Conservation (phyloP, 2,329 filamentous ascomycete genomes). For the Aspergillus sp. region DNA sequence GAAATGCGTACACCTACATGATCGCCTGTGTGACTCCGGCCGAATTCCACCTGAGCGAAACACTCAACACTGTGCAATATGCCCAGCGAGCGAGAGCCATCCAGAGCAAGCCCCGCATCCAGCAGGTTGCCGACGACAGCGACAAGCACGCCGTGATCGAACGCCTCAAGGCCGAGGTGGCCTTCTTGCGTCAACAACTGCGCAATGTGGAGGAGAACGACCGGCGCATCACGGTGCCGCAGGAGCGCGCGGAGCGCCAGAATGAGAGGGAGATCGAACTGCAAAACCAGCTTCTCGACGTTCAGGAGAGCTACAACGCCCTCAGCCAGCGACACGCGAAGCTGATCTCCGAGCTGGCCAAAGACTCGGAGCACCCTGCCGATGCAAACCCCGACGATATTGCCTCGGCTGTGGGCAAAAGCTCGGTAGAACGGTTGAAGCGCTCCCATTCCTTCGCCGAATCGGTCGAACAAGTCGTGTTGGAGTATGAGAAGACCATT, state of each 20-base stretch:
- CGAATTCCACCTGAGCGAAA: slow-evolving; percentile 96
- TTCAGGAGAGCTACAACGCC: slow-evolving; percentile 90
- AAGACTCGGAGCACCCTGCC: slow-evolving; percentile 63
- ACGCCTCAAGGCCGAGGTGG: slow-evolving; percentile 85
- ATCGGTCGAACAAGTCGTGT: slow-evolving; percentile 90
- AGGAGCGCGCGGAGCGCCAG: slow-evolving; percentile 72
- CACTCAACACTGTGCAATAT: slow-evolving; percentile 95
- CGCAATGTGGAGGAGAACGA: slow-evolving; percentile 72
- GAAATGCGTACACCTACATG: slow-evolving; percentile 99
- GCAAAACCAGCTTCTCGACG: slow-evolving; percentile 88
- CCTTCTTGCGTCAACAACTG: slow-evolving; percentile 91
- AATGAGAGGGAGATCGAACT: slow-evolving; percentile 84
- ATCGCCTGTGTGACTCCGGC: slow-evolving; percentile 96
- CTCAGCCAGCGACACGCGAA: slow-evolving; percentile 92
- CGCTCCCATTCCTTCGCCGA: slow-evolving; percentile 94
- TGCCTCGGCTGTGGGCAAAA: slow-evolving; percentile 64
- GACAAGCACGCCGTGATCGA: slow-evolving; percentile 95
- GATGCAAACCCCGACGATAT: slow-evolving; percentile 40
- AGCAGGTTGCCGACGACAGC: slow-evolving; percentile 80
- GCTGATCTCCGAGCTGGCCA: slow-evolving; percentile 89
- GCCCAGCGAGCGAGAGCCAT: slow-evolving; percentile 94
- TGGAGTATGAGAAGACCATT: slow-evolving; percentile 99
- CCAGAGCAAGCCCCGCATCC: slow-evolving; percentile 95
- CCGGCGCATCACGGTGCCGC: slow-evolving; percentile 54
- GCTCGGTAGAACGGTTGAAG: slow-evolving; percentile 84